Conservation (phyloP, 2,329 filamentous ascomycete species). For the Grosmannia clavigera region DNA sequence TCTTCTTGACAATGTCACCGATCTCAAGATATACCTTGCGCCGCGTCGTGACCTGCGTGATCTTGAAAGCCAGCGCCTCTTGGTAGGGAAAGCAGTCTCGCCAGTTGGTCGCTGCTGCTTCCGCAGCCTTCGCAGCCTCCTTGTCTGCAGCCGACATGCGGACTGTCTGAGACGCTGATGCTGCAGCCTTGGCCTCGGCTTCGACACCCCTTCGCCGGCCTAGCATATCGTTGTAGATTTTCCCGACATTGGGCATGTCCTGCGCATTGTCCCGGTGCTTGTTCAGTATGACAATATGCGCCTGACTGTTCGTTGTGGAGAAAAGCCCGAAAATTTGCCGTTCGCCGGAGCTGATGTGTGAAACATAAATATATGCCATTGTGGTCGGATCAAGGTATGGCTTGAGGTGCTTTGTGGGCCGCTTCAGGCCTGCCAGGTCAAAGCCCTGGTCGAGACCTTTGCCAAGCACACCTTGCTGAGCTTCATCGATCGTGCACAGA, state of each 20-base stretch:
- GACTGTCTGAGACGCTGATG: not conserved
- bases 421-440: slow-evolving; percentile 64
- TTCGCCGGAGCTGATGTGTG: slow-evolving; percentile 83
- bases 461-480: slow-evolving; percentile 78
- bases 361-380: slow-evolving; percentile 80
- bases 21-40: slow-evolving; percentile 83
- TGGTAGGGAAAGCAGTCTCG: slow-evolving; percentile 80
- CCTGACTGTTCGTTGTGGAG: slow-evolving; percentile 67
- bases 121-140: slow-evolving; percentile 33
- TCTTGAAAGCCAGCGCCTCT: slow-evolving; percentile 73
- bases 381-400: slow-evolving; percentile 64
- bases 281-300: slow-evolving; percentile 80
- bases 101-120: slow-evolving; percentile 57
- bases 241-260: slow-evolving; percentile 80
- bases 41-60: slow-evolving; percentile 75
- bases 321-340: slow-evolving; percentile 90
- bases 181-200: slow-evolving; percentile 16
- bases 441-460: slow-evolving; percentile 91
- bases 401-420: slow-evolving; percentile 42
- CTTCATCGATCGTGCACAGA: slow-evolving; percentile 84
- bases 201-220: slow-evolving; percentile 51
- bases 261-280: slow-evolving; percentile 64
- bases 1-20: slow-evolving; percentile 76
- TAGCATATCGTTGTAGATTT: slow-evolving; percentile 71
- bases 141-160: slow-evolving; percentile 3